These are phyloP conservation scores for Holtermannia corniformis DNA, from an alignment of 768 basidiomycete species.

Conservation along the genomic window DNA sequence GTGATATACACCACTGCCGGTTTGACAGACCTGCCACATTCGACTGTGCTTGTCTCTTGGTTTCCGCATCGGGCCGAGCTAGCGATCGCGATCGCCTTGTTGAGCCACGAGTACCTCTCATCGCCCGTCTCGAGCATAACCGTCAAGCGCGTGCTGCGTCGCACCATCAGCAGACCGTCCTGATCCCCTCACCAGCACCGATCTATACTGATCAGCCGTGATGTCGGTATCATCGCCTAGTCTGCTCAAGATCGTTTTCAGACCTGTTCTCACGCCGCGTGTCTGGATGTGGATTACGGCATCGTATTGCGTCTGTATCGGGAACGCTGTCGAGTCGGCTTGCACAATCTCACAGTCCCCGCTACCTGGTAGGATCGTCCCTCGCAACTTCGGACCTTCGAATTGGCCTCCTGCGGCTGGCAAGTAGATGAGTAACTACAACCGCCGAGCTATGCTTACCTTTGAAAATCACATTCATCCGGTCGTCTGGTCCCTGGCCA, in stretches of 20 bases:
- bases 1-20: background rate
- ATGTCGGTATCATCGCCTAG: slow-evolving; percentile 23
- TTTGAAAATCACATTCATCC: slow-evolving; percentile 24
- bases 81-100: slow-evolving; percentile 22
- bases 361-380: slow-evolving; percentile 21
- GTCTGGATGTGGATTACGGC: slow-evolving; percentile 32
- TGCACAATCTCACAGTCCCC: slow-evolving; percentile 29
- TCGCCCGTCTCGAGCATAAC: slow-evolving; percentile 26
- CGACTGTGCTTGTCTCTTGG: slow-evolving; percentile 10
- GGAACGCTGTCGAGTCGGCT: slow-evolving; percentile 15
- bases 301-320: slow-evolving; percentile 29
- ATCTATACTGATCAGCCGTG: slow-evolving; percentile 10
- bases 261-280: slow-evolving; percentile 22
- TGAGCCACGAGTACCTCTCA: slow-evolving; percentile 24
- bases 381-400: slow-evolving; percentile 19
- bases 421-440: slow-evolving; percentile 1
- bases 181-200: background rate
- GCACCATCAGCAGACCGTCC: background rate
- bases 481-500: slow-evolving; percentile 21
- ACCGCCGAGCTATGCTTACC: background rate
- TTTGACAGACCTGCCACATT: background rate
- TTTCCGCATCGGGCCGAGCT: slow-evolving; percentile 18
- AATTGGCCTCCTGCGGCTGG: slow-evolving; percentile 16
- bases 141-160: slow-evolving; percentile 22
- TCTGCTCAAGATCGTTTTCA: slow-evolving; percentile 20